Evolutionary conservation across 768 basidiomycete genomes (phyloP).

Genomic region (Leccinum arenicola): DNA sequence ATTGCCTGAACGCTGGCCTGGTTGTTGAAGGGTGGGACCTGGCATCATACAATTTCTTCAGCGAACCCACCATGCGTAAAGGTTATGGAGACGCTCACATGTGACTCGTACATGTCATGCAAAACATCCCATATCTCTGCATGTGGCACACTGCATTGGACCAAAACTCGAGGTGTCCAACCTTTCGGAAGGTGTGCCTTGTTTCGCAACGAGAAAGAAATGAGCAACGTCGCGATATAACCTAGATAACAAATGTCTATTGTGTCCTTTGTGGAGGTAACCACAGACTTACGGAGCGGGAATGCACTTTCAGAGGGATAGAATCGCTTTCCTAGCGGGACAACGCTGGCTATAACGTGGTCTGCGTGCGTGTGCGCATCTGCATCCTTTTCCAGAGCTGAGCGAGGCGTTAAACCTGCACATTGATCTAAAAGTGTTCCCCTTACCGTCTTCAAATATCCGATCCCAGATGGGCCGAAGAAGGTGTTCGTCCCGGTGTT

Average conservation of each 20-base stretch:
- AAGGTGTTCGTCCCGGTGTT: slow-evolving; percentile 81
- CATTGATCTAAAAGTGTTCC: neutral
- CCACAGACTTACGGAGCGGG: slow-evolving; percentile 64
- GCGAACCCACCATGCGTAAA: neutral
- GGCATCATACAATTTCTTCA: slow-evolving; percentile 5
- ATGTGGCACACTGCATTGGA: slow-evolving; percentile 79
- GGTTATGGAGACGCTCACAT: slow-evolving; percentile 47
- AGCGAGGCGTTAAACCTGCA: slow-evolving; percentile 3
- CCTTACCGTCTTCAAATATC: slow-evolving; percentile 76
- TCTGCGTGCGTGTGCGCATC: slow-evolving; percentile 57
- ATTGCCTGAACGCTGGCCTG: slow-evolving; percentile 77
- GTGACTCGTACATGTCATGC: slow-evolving; percentile 85
- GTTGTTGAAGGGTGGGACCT: slow-evolving; percentile 84
- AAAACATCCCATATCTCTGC: slow-evolving; percentile 82
- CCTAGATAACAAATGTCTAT: slow-evolving; percentile 42
- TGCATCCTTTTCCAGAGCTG: slow-evolving; percentile 56
- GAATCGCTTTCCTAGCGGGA: slow-evolving; percentile 78
- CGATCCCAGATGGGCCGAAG: slow-evolving; percentile 86
- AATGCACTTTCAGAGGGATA: slow-evolving; percentile 91
- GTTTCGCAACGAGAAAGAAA: slow-evolving; percentile 67
- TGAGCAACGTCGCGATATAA: slow-evolving; percentile 69
- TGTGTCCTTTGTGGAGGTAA: neutral
- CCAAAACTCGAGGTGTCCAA: slow-evolving; percentile 79
- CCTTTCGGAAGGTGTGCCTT: slow-evolving; percentile 60
- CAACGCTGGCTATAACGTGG: slow-evolving; percentile 58